Percentiles rank a stretch among this genome's conserved stretches.
Conservation (phyloP, 148 eudicot genomes). For the Cornus controversa region DNA sequence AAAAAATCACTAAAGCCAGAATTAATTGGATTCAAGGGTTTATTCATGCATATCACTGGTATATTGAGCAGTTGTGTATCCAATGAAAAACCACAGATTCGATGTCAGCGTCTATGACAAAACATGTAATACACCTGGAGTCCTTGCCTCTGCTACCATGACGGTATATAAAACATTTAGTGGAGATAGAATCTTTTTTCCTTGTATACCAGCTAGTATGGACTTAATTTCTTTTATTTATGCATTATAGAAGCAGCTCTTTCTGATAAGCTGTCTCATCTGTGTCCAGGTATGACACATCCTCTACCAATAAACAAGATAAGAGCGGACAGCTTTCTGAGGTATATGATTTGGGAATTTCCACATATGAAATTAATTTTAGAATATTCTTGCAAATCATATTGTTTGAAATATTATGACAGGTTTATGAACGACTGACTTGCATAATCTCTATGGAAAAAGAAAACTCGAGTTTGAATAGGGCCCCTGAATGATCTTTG, state of each 20-base stretch:
- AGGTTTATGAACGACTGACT: slow-evolving; percentile 76
- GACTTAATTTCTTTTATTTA: not conserved
- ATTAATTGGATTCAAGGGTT: too few relatives aligned
- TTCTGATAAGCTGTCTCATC: not conserved
- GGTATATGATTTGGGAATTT: slow-evolving; percentile 29
- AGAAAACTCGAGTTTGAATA: slow-evolving; percentile 53
- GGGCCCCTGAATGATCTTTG: not conserved
- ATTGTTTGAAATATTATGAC: slow-evolving; percentile 12
- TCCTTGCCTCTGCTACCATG: too few relatives aligned
- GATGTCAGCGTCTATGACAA: too few relatives aligned
- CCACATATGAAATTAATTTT: not conserved
- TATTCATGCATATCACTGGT: too few relatives aligned
- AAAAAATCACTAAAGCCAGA: too few relatives aligned
- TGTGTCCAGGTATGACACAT: slow-evolving; percentile 70
- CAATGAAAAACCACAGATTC: too few relatives aligned
- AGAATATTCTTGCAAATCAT: not conserved
- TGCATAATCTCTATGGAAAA: slow-evolving; percentile 66
- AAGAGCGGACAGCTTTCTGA: slow-evolving; percentile 53
- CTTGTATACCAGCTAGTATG: not conserved
- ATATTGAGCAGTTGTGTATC: too few relatives aligned
- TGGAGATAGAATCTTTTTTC: not conserved
- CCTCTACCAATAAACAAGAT: slow-evolving; percentile 28
- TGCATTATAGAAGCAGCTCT: not conserved
- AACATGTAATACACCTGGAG: too few relatives aligned
- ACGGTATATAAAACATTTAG: too few relatives aligned